A percentile compares a stretch with the other conserved stretches of the same genome.
Evolutionary conservation across 495 filamentous ascomycete species (phyloP).

Genomic region (Podospora fimiseda): DNA sequence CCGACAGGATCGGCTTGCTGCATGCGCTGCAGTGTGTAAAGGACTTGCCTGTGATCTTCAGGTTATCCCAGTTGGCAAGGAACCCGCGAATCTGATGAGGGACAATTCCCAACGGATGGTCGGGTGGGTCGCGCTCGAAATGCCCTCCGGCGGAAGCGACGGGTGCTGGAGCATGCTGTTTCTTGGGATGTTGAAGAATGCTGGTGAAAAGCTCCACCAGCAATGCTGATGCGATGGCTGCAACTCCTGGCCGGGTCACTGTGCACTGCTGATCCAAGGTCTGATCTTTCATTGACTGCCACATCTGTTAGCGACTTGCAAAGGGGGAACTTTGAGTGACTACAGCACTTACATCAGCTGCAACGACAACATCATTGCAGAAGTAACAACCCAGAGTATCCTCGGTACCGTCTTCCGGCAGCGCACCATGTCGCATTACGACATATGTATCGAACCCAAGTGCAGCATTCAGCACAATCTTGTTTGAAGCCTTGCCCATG

Average conservation of each 20-base stretch:
- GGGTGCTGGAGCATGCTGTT: constrained; percentile 54
- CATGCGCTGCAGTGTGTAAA: constrained; percentile 93
- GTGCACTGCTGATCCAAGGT: constrained; percentile 98
- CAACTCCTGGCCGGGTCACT: constrained; percentile 87
- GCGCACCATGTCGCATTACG: constrained; percentile 86
- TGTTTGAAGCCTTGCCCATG: constrained; percentile 87
- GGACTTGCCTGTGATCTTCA: constrained; percentile 70
- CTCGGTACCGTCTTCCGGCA: constrained; percentile 40
- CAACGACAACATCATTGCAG: constrained; percentile 95
- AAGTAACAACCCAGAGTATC: constrained; percentile 90
- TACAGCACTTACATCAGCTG: constrained; percentile 71
- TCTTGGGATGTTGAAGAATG: constrained; percentile 73
- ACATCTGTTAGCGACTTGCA: constrained; percentile 33
- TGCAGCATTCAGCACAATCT: constrained; percentile 94
- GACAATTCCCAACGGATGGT: constrained; percentile 78
- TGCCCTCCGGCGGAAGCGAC: constrained; percentile 20
- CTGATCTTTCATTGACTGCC: constrained; percentile 82
- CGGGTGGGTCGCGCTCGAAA: constrained; percentile 49
- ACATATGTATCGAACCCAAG: constrained; percentile 95
- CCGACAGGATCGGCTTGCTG: constrained; percentile 63
- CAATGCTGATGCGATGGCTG: constrained; percentile 85
- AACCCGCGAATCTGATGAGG: constrained; percentile 94
- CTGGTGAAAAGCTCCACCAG: constrained; percentile 86
- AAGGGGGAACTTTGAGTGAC: not conserved
- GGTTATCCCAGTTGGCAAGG: constrained; percentile 76